Percentiles rank a stretch among this genome's conserved stretches.
Conservation (phyloP, 805 yeast species). For the Zygosaccharomyces lentus region DNA sequence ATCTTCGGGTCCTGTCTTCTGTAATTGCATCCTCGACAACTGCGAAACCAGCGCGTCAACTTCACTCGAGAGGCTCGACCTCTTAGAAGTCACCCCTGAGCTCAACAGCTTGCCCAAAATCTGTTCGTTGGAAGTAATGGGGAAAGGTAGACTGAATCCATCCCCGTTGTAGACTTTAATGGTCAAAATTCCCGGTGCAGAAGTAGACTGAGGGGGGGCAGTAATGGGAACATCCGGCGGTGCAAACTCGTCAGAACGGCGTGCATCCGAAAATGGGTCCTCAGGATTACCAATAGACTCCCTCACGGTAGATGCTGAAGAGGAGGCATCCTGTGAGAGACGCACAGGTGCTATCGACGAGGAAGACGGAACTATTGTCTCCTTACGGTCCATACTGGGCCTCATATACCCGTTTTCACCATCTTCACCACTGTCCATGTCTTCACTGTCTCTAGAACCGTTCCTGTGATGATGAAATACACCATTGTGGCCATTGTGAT, state of each 20-base stretch:
- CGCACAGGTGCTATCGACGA: conserved; percentile 27
- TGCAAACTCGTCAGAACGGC: conserved; percentile 7
- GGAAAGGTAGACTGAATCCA: conserved; percentile 65
- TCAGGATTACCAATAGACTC: conserved; percentile 8
- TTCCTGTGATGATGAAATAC: conserved; percentile 14
- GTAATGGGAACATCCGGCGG: conserved; percentile 8
- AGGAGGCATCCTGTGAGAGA: conserved; percentile 24
- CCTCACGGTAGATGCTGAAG: conserved; percentile 23
- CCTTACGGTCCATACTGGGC: conserved; percentile 24
- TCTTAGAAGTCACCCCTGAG: conserved; percentile 41
- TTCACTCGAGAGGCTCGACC: conserved; percentile 16
- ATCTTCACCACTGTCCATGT: background rate
- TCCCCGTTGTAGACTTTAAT: conserved; percentile 71
- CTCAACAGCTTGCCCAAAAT: conserved; percentile 61
- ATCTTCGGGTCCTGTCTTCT: conserved; percentile 35
- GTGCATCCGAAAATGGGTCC: conserved; percentile 6
- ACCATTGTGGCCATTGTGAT: conserved; percentile 9
- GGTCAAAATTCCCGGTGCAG: conserved; percentile 68
- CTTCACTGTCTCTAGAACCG: conserved; percentile 1
- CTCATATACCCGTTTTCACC: conserved; percentile 5
- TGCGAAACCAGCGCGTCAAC: conserved; percentile 28
- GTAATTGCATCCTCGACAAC: conserved; percentile 25
- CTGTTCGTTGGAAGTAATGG: conserved; percentile 58
- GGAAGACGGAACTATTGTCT: conserved; percentile 30
- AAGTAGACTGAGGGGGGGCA: conserved; percentile 17